Evolutionary conservation across 129 eudicot genomes (phyloP).

Genomic region (Flaveria brownii): DNA sequence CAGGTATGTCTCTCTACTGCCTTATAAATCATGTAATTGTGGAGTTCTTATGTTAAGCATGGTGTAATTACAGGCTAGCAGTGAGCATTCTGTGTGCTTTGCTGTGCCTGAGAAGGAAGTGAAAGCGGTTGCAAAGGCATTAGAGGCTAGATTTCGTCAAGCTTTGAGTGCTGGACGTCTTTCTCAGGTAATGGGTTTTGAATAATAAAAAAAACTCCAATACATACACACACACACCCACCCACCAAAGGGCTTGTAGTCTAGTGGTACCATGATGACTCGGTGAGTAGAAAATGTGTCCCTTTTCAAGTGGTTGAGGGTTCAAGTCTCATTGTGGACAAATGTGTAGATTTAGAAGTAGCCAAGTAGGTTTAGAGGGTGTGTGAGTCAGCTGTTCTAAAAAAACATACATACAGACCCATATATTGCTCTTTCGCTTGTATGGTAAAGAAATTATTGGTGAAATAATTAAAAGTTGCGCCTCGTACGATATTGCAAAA

Average conservation of each 20-base stretch:
- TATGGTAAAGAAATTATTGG: neutral
- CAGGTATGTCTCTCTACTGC: slow-evolving; percentile 54
- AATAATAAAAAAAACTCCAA: neutral
- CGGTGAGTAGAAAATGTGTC: no score
- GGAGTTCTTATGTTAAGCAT: slow-evolving; percentile 15
- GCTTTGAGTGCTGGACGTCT: slow-evolving; percentile 94
- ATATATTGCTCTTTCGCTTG: slow-evolving; percentile 1
- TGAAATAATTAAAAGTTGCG: neutral
- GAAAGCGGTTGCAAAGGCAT: slow-evolving; percentile 80
- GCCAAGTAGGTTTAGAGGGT: no score
- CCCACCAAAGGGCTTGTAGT: no score
- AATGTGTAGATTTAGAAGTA: no score
- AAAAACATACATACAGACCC: neutral
- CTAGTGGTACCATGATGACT: no score
- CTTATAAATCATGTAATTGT: neutral
- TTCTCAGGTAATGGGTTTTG: slow-evolving; percentile 70
- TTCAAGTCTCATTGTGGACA: no score
- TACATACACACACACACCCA: neutral
- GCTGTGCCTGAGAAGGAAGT: slow-evolving; percentile 99
- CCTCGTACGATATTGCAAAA: neutral
- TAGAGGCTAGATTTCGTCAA: slow-evolving; percentile 85
- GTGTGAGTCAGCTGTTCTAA: neutral
- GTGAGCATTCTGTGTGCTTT: slow-evolving; percentile 99
- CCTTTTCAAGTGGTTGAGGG: no score
- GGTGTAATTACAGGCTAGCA: slow-evolving; percentile 68